These are phyloP conservation scores for Serendipita indica DNA, from an alignment of 768 basidiomycete genomes.

Conservation along the genomic window DNA sequence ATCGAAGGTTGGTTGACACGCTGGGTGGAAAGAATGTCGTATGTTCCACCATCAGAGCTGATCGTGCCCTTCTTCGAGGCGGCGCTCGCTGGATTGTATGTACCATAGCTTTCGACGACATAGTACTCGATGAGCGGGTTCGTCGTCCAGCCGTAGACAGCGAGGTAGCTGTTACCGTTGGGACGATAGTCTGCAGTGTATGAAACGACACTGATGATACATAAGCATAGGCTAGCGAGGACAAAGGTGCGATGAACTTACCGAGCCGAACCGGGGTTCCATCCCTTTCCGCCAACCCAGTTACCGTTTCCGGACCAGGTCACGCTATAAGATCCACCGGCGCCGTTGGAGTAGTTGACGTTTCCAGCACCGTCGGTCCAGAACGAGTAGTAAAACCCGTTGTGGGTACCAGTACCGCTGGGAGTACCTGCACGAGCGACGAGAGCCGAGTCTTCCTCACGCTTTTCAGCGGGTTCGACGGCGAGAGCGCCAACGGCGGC, in stretches of 20 bases:
- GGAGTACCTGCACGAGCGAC: conserved; percentile 11
- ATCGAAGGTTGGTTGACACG: conserved; percentile 31
- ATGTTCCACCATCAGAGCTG: conserved; percentile 29
- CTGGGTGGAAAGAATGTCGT: conserved; percentile 28
- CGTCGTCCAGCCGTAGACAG: conserved; percentile 35
- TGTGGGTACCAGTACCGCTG: conserved; percentile 22
- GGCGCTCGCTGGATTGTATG: conserved; percentile 27
- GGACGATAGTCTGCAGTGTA: conserved; percentile 27
- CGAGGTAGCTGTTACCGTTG: conserved; percentile 30
- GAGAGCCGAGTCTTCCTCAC: background rate
- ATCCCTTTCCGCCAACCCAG: conserved; percentile 29
- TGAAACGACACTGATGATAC: conserved; percentile 22
- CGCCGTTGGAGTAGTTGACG: conserved; percentile 24
- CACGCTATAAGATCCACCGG: conserved; percentile 23
- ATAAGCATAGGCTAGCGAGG: background rate
- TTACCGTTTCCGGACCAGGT: conserved; percentile 24
- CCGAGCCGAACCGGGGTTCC: conserved; percentile 25
- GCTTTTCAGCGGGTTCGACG: background rate
- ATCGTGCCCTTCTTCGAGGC: conserved; percentile 26
- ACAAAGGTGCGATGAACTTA: background rate
- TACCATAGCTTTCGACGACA: conserved; percentile 30
- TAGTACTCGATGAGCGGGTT: conserved; percentile 35
- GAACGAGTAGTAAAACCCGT: conserved; percentile 28
- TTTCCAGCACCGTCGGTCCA: conserved; percentile 24
- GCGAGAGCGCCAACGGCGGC: background rate